phyloP scores from a whole-genome alignment of 768 basidiomycete species.

The Termitomyces sp. region DNA sequence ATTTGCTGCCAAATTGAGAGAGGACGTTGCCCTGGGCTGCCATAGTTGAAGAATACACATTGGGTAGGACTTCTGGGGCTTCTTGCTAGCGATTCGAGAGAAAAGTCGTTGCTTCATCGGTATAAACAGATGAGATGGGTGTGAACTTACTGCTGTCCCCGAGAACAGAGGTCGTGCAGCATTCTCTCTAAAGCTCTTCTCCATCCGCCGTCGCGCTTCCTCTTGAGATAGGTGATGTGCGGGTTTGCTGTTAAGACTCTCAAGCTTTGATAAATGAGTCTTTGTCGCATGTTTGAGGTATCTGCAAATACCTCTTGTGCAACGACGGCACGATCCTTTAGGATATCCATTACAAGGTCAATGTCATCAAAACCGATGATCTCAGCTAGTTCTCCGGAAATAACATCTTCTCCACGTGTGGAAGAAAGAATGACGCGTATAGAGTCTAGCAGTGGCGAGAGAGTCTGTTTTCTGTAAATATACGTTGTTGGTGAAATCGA shows the following conservation, averaged over 20 bases:
- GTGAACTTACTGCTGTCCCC: constrained; percentile 43
- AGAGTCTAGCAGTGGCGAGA: constrained; percentile 24
- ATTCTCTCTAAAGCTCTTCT: constrained; percentile 55
- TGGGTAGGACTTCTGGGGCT: constrained; percentile 66
- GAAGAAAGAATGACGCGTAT: constrained; percentile 43
- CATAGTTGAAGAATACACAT: constrained; percentile 79
- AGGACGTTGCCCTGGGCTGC: constrained; percentile 59
- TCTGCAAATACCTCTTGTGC: constrained; percentile 39
- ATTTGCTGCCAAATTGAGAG: constrained; percentile 72
- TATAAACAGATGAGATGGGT: neutral
- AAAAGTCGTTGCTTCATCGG: neutral
- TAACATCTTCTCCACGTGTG: constrained; percentile 55
- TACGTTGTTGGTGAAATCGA: neutral
- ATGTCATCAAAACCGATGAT: constrained; percentile 83
- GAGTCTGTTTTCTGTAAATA: constrained; percentile 23
- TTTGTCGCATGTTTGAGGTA: neutral
- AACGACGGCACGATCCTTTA: constrained; percentile 50
- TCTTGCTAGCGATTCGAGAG: constrained; percentile 34
- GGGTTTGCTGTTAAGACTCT: neutral
- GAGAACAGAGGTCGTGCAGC: constrained; percentile 65
- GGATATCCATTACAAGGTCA: constrained; percentile 69
- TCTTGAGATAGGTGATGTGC: constrained; percentile 30
- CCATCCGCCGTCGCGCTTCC: constrained; percentile 60
- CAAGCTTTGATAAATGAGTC: constrained; percentile 4
- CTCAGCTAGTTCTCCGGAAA: constrained; percentile 77